phyloP scores from a whole-genome alignment of 2,329 filamentous ascomycete genomes.

The Dryadomyces quercivorus region DNA sequence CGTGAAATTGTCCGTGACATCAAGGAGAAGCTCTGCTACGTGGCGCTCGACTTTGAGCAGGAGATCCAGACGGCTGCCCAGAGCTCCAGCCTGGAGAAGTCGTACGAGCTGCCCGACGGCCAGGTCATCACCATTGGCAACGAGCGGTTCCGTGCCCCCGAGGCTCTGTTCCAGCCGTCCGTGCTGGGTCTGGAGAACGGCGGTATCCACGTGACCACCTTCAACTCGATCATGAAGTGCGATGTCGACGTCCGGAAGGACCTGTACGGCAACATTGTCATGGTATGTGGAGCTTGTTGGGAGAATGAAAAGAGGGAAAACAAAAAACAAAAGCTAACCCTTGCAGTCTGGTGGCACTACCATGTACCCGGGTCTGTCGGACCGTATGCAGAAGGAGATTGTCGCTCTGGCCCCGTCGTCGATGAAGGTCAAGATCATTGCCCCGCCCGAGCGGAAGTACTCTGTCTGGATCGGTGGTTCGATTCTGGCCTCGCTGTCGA shows the following conservation, averaged over 20 bases:
- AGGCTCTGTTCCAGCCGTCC: slow-evolving; percentile 98
- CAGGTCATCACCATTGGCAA: slow-evolving; percentile 99
- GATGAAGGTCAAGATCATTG: slow-evolving; percentile 99
- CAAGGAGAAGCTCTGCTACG: slow-evolving; percentile 99
- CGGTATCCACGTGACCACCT: slow-evolving; percentile 98
- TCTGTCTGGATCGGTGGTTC: slow-evolving; percentile 99
- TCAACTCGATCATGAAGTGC: slow-evolving; percentile 99
- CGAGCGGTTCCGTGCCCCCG: slow-evolving; percentile 99
- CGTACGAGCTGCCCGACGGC: slow-evolving; percentile 98
- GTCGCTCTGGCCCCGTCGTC: slow-evolving; percentile 97
- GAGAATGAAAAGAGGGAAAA: too few species aligned
- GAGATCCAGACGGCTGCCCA: slow-evolving; percentile 99
- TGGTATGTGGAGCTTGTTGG: slow-evolving; percentile 52
- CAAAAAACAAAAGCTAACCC: slow-evolving; percentile 18
- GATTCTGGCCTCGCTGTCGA: slow-evolving; percentile 97
- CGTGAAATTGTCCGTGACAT: slow-evolving; percentile 99
- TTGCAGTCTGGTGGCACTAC: slow-evolving; percentile 96
- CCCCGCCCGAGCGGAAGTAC: slow-evolving; percentile 99
- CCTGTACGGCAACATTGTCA: slow-evolving; percentile 99
- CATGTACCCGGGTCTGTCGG: slow-evolving; percentile 99
- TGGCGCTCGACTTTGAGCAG: slow-evolving; percentile 99
- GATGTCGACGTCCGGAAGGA: slow-evolving; percentile 99
- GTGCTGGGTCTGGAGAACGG: slow-evolving; percentile 97
- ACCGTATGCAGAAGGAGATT: slow-evolving; percentile 99
- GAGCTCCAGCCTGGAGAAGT: slow-evolving; percentile 98